Evolutionary conservation across 1,284 basidiomycete genomes (phyloP), one percentile per base, ranked within the genome.

Genomic region (Pisolithus thermaeus): DNA sequence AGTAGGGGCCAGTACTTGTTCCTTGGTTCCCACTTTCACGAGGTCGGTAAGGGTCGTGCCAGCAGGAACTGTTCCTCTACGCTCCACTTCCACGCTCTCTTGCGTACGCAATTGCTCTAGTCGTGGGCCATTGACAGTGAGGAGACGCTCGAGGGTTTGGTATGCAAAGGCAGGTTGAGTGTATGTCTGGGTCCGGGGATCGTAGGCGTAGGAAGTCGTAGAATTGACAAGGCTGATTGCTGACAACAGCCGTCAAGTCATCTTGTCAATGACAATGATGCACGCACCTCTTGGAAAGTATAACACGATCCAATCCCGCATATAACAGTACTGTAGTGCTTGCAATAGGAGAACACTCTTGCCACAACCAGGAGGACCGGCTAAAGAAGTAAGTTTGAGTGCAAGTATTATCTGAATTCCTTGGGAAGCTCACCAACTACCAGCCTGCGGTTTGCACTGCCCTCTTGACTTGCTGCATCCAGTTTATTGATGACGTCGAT

Each of bases 311-410:
- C 90, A 97, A 14, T 80, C 79, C 27, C 81, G 79, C 12, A 80
- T 73, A 22, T 81, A 63, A 14, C 85, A 86, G 56, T 93, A 87
- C 30, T 89, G 77, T 0, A 91, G 82, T 0, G 85, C 77, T 66
- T 98, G 95, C 2, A 96, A 70, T 22, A 97, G 71, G 20, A 92
- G 70, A 56, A 81, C 83, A 51, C 87, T 91, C 72, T 97, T 97
- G 25, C 95, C 95, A 51, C 79, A 82, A 2, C 94, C 95, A 7
- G 77, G 56, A 2, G 76, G 66, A n/a, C 94, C 95, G 55, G 81
- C 90, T 92, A 54, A 54, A 25, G 32, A 50, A 38, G 12, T 54
- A 20, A 25, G 5, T 12, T 38, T 28, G 11, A 20, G 46, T 22
- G 16, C 28, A 1, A 47, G 42, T 16, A 23, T n/a, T 28, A 54